phyloP scores from a whole-genome alignment of 306 rosid species.

The Fragaria iinumae region DNA sequence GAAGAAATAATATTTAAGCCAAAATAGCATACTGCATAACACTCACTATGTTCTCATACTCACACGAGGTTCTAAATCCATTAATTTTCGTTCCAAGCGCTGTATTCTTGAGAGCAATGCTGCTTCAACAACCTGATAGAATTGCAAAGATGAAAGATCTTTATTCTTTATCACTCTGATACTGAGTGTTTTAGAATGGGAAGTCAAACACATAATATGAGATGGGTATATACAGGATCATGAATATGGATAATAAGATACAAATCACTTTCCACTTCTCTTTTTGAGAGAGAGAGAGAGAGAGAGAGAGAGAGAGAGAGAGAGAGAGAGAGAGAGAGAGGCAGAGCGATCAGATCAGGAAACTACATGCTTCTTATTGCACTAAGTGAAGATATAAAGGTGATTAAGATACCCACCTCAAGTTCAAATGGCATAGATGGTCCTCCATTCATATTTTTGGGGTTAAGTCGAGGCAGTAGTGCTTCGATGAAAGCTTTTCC shows the following conservation, averaged over 20 bases:
- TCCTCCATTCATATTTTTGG: conserved; percentile 72
- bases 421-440: conserved; percentile 93
- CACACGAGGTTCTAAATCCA: conserved; percentile 97
- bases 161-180: neutral
- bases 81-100: conserved; percentile 67
- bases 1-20: neutral
- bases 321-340: neutral
- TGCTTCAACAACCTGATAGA: conserved; percentile 89
- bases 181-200: neutral
- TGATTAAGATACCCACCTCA: conserved; percentile 54
- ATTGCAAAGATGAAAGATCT: conserved; percentile 17
- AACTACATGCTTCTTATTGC: conserved; percentile 6
- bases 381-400: conserved; percentile 8
- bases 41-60: conserved; percentile 82
- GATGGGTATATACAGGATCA: neutral
- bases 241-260: neutral
- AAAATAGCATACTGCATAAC: conserved; percentile 16
- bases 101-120: conserved; percentile 92
- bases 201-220: neutral
- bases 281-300: neutral
- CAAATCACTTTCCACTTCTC: neutral
- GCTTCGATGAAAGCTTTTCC: conserved; percentile 87
- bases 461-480: conserved; percentile 83
- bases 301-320: too few relatives aligned
- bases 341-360: neutral